Conservation (phyloP, 176 grass and related monocot genomes). For the Hsuehochloa calcarea region DNA sequence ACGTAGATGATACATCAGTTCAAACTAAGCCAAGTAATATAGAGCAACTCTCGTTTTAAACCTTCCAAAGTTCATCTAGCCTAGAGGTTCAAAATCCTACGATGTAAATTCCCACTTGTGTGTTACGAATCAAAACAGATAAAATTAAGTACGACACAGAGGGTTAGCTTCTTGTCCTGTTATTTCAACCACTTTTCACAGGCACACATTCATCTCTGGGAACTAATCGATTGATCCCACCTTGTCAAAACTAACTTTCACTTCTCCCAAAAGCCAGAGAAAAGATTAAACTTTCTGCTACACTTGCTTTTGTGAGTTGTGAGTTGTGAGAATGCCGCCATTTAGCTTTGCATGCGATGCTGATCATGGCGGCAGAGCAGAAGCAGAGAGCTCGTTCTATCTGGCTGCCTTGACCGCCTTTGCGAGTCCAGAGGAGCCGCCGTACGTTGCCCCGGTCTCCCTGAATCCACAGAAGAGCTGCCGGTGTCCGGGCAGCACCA, state of each 20-base stretch:
- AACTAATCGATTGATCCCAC: conserved; percentile 18
- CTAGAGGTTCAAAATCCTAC: background rate
- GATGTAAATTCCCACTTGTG: background rate
- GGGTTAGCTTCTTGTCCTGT: conserved; percentile 30
- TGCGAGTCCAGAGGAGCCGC: background rate
- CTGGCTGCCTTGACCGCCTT: conserved; percentile 50
- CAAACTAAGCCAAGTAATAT: background rate
- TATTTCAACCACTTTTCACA: conserved; percentile 35
- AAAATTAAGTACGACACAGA: background rate
- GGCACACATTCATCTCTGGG: background rate
- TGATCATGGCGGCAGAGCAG: background rate
- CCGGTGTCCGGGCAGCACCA: conserved; percentile 18
- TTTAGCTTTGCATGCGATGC: background rate
- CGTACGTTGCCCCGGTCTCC: conserved; percentile 23
- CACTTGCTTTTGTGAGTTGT: conserved; percentile 8
- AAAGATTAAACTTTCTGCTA: background rate
- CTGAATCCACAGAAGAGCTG: conserved; percentile 49
- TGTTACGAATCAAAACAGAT: background rate
- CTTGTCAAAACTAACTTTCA: conserved; percentile 23
- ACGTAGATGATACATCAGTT: background rate
- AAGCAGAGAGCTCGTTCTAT: background rate
- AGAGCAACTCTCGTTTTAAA: background rate
- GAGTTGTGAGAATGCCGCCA: background rate
- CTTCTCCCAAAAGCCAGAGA: background rate
- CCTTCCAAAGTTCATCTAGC: background rate